Evolutionary conservation across 345 rosid genomes (phyloP).

Genomic region (Gynandropsis gynandra): DNA sequence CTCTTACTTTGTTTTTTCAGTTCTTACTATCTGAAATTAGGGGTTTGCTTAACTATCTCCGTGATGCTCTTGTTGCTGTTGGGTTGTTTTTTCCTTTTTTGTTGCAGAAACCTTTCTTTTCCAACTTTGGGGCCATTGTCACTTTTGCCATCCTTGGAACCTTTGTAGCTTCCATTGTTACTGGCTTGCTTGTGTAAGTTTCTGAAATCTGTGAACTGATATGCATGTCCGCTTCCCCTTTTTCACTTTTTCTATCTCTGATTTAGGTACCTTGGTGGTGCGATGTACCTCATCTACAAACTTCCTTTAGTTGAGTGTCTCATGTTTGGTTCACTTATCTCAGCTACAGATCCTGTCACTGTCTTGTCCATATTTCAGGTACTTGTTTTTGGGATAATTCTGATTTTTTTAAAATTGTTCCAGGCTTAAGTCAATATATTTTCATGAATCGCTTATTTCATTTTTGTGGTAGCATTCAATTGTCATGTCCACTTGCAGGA

Average conservation of each 20-base stretch:
- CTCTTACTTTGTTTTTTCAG: constrained; percentile 1
- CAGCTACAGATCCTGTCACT: constrained; percentile 99
- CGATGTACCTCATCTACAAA: constrained; percentile 68
- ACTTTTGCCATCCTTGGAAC: constrained; percentile 92
- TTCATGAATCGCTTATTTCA: too few species aligned
- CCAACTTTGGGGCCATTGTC: constrained; percentile 96
- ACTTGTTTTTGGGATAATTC: background rate
- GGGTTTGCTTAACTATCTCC: background rate
- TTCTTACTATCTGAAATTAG: background rate
- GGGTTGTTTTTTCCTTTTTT: too few species aligned
- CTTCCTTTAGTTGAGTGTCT: constrained; percentile 94
- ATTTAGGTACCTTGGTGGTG: constrained; percentile 85
- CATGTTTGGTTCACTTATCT: constrained; percentile 98
- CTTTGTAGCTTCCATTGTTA: constrained; percentile 74
- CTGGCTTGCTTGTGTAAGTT: constrained; percentile 87
- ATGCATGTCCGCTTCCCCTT: background rate
- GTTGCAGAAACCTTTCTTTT: constrained; percentile 89
- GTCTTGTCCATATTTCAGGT: constrained; percentile 99
- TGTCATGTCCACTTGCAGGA: constrained; percentile 37
- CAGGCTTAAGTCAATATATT: too few species aligned
- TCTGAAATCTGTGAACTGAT: constrained; percentile 13
- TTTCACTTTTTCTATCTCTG: constrained; percentile 8
- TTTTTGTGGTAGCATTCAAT: too few species aligned
- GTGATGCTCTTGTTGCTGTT: constrained; percentile 8
- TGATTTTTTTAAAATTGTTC: background rate